Percentiles rank a stretch among this genome's conserved stretches.
phyloP scores from a whole-genome alignment of 495 filamentous ascomycete species.

The Penicillium pancosmium region DNA sequence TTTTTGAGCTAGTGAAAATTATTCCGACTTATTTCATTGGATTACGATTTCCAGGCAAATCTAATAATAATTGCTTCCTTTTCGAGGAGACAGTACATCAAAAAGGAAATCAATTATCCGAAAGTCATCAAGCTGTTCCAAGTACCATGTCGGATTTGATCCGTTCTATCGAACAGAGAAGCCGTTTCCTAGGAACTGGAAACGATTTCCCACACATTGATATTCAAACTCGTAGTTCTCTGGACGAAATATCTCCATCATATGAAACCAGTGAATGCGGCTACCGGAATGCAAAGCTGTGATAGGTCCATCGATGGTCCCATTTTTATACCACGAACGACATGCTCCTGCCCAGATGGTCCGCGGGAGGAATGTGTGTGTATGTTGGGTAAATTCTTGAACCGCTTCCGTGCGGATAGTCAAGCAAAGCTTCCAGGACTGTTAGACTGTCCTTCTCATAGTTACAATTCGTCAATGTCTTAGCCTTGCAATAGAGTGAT shows the following conservation, averaged over 20 bases:
- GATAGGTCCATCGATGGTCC: constrained; percentile 45
- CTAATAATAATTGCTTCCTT: too few relatives aligned
- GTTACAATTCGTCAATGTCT: too few relatives aligned
- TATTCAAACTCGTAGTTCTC: background rate
- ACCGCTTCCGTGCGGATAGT: constrained; percentile 34
- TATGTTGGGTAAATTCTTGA: background rate
- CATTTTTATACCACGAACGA: constrained; percentile 54
- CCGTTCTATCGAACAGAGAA: background rate
- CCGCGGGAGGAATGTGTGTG: background rate
- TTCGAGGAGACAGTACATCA: too few relatives aligned
- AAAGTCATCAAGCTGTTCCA: background rate
- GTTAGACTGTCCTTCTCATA: too few relatives aligned
- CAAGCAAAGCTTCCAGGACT: constrained; percentile 18
- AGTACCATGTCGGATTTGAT: background rate
- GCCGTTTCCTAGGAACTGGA: background rate
- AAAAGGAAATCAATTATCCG: background rate
- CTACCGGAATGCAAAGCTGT: constrained; percentile 52
- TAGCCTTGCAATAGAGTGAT: too few relatives aligned
- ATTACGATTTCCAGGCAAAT: too few relatives aligned
- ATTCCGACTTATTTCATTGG: too few relatives aligned
- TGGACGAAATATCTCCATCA: background rate
- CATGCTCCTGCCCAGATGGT: constrained; percentile 43
- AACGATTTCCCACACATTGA: background rate
- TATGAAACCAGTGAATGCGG: constrained; percentile 37
- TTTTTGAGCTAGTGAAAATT: too few relatives aligned